Evolutionary conservation across 1,284 basidiomycete genomes (phyloP).

Genomic region (Malassezia nana): DNA sequence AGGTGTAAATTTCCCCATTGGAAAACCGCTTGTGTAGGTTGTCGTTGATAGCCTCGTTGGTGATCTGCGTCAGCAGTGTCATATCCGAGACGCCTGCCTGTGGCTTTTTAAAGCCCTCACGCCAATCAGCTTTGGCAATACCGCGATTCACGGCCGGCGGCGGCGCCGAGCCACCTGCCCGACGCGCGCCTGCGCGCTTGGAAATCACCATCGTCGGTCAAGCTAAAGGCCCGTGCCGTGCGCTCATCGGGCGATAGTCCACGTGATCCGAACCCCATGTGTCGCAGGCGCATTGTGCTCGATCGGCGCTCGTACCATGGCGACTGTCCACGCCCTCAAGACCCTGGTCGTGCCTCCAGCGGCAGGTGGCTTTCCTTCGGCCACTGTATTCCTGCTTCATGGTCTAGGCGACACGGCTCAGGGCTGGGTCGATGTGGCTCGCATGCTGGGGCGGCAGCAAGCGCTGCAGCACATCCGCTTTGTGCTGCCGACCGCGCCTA

Average conservation of each 20-base stretch:
- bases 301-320: slow-evolving; percentile 5
- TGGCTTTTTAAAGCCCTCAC: slow-evolving; percentile 47
- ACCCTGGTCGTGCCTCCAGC: slow-evolving; percentile 39
- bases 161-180: slow-evolving; percentile 23
- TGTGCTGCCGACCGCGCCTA: slow-evolving; percentile 44
- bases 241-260: neutral
- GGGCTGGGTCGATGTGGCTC: slow-evolving; percentile 44
- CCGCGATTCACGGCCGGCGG: slow-evolving; percentile 28
- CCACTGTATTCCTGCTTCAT: slow-evolving; percentile 43
- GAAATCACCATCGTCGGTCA: slow-evolving; percentile 41
- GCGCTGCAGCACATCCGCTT: slow-evolving; percentile 41
- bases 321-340: slow-evolving; percentile 22
- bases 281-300: neutral
- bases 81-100: slow-evolving; percentile 90
- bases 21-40: slow-evolving; percentile 92
- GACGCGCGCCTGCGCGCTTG: slow-evolving; percentile 42
- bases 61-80: slow-evolving; percentile 93
- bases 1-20: slow-evolving; percentile 95
- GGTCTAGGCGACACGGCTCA: slow-evolving; percentile 43
- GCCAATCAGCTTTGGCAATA: slow-evolving; percentile 47
- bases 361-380: slow-evolving; percentile 33
- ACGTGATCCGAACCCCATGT: neutral
- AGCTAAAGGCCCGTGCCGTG: neutral
- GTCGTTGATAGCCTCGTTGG: slow-evolving; percentile 94
- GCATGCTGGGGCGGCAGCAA: slow-evolving; percentile 41